Base-by-base conservation (phyloP, 371 early-diverging fungal species). In the Mortierella sp. region DNA sequence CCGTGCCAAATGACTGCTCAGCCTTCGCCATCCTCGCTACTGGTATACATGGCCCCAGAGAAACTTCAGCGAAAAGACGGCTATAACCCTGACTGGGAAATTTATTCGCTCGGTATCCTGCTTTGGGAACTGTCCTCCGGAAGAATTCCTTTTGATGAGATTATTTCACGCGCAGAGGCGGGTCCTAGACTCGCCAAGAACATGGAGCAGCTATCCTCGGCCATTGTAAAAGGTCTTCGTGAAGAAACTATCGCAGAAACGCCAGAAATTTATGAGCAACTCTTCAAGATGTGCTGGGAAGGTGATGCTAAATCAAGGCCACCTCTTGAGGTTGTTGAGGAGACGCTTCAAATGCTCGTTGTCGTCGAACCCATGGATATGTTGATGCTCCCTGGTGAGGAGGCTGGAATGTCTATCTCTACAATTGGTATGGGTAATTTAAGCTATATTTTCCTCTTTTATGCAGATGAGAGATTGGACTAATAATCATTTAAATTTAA, bases 231-330 rank as follows among this genome's bases (percentile, higher is more conserved):
- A 60, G 80, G 80, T 26, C 75, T 80, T 49, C 80, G 80, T 19
- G 80, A 80, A 43, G 80, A 80, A 29, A 68, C 75, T 10, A 54
- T 74, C 37, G 40, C 61, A 2, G 80, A 61, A n/a, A 80, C 80
- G 9, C 80, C 80, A 13, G 80, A 80, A 65, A 80, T 80, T 45
- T 80, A 74, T 49, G 80, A 80, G 61, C 80, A 80, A 19, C 62
- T 80, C 13, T 80, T 70, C 71, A 80, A 80, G 58, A 80, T 80
- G 80, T 80, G 80, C 65, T 80, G 80, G 80, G 74, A 70, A n/a
- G 53, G 57, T 8, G 80, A 80, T n/a, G 54, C 64, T 23, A 47
- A 55, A 7, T 70, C 80, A 22, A 54, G 80, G 13, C 80, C 80
- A 19, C 80, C 80, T 26, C 66, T 80, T 15, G 80, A 80, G 40